Evolutionary conservation across 2,329 filamentous ascomycete genomes (phyloP), one percentile per base, ranked within the genome.

Genomic region (Aspergillus sclerotialis): DNA sequence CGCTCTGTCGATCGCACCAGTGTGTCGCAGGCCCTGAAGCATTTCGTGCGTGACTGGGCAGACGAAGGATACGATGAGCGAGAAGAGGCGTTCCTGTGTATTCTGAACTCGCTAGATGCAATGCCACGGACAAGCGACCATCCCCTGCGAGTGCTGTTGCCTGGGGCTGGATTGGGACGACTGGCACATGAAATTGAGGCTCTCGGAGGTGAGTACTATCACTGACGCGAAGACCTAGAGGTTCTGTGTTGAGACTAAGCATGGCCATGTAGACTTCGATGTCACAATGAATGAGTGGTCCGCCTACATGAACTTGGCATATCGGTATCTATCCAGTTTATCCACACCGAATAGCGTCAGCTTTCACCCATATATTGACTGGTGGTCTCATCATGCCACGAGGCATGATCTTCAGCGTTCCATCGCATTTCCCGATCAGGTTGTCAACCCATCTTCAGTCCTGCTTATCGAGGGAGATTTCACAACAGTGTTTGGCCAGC

Each of bases 211-310:
- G 38, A 35, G 42, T 37, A n/a, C 7, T 9, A 6, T 23, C 19
- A 10, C n/a, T n/a, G n/a, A n/a, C n/a, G n/a, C n/a, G n/a, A n/a
- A n/a, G n/a, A n/a, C n/a, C n/a, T n/a, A n/a, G n/a, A n/a, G n/a
- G n/a, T n/a, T n/a, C n/a, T n/a, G n/a, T n/a, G n/a, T n/a, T n/a
- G n/a, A n/a, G n/a, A n/a, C 13, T 5, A 29, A 4, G 25, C 12
- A 12, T 30, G 7, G 10, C 19, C 28, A 19, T 21, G 19, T 18
- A 66, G 68, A 60, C 1, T 73, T 73, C 36, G 57, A 73, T 15
- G 73, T 76, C 0, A 73, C 70, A 0, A 56, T 67, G 34, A 78
- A 77, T 43, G 74, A 78, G 51, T 77, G 69, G 68, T 76, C 72
- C 1, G 67, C 69, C 53, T 77, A 69, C 41, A 74, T 77, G 68